Evolutionary conservation across 164 flowering plant species (phyloP).

Genomic region (Kalanchoe fedtschenkoi): DNA sequence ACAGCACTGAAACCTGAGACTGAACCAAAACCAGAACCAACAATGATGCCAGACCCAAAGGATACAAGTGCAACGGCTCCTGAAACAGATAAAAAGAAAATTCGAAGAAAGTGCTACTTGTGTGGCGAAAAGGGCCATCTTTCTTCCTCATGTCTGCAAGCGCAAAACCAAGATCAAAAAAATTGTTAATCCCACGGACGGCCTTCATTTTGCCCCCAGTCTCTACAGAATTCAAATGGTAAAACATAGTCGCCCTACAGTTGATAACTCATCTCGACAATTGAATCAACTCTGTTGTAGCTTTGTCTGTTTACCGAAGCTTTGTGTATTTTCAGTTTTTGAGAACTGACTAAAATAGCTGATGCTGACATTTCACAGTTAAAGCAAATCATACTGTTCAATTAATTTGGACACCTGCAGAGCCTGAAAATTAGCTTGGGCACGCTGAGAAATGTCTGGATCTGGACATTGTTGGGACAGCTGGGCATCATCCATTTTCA

Average conservation of each 20-base stretch:
- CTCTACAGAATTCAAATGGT: background rate
- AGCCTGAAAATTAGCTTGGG: too few relatives aligned
- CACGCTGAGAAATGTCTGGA: too few relatives aligned
- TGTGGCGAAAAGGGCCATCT: constrained; percentile 78
- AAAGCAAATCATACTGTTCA: background rate
- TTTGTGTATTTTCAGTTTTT: background rate
- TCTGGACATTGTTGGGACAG: too few relatives aligned
- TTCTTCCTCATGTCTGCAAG: constrained; percentile 65
- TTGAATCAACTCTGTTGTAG: background rate
- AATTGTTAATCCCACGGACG: constrained; percentile 3
- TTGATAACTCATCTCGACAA: background rate
- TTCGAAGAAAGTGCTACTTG: constrained; percentile 59
- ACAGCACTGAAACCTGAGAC: constrained; percentile 14
- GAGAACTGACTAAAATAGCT: too few relatives aligned
- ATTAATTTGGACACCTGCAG: too few relatives aligned
- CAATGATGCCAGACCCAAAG: background rate
- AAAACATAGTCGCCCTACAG: too few relatives aligned
- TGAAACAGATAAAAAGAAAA: constrained; percentile 32
- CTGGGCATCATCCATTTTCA: background rate
- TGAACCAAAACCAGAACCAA: constrained; percentile 1
- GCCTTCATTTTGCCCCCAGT: background rate
- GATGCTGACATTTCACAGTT: too few relatives aligned
- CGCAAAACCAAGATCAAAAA: constrained; percentile 21
- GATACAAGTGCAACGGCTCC: constrained; percentile 4
- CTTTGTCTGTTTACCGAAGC: background rate